Percentiles rank a stretch among this genome's conserved stretches.
These are phyloP conservation scores for Naematelia encephala DNA, from an alignment of 768 basidiomycete species.

Conservation along the genomic window DNA sequence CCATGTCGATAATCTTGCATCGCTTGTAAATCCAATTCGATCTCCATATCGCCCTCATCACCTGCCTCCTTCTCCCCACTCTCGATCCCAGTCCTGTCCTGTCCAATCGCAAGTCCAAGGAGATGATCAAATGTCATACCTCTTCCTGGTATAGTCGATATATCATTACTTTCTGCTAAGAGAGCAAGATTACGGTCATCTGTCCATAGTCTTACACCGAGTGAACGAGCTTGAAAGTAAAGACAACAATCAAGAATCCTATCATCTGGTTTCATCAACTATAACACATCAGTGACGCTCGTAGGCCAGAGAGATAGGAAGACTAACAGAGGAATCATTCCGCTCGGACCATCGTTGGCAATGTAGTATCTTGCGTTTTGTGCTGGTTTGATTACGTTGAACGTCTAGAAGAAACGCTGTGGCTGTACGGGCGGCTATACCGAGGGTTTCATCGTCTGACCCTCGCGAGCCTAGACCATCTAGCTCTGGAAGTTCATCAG, in stretches of 20 bases:
- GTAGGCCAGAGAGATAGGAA: background rate
- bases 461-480: background rate
- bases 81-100: background rate
- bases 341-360: slow-evolving; percentile 30
- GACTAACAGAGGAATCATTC: slow-evolving; percentile 6
- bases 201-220: slow-evolving; percentile 34
- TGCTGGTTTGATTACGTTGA: slow-evolving; percentile 9
- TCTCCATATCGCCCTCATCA: background rate
- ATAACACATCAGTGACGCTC: background rate
- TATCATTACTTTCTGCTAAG: slow-evolving; percentile 14
- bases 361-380: slow-evolving; percentile 18
- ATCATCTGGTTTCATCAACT: slow-evolving; percentile 31
- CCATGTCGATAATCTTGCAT: background rate
- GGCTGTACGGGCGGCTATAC: background rate
- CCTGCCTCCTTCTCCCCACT: background rate
- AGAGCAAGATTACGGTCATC: slow-evolving; percentile 34
- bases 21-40: background rate
- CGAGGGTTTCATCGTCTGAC: slow-evolving; percentile 8
- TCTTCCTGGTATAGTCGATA: background rate
- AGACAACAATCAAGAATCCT: slow-evolving; percentile 40
- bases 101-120: background rate
- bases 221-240: slow-evolving; percentile 11
- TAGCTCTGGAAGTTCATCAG: background rate
- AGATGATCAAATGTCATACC: background rate
- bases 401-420: slow-evolving; percentile 14